Conservation (phyloP, 2,329 filamentous ascomycete species). For the Pochonia chlamydosporia region DNA sequence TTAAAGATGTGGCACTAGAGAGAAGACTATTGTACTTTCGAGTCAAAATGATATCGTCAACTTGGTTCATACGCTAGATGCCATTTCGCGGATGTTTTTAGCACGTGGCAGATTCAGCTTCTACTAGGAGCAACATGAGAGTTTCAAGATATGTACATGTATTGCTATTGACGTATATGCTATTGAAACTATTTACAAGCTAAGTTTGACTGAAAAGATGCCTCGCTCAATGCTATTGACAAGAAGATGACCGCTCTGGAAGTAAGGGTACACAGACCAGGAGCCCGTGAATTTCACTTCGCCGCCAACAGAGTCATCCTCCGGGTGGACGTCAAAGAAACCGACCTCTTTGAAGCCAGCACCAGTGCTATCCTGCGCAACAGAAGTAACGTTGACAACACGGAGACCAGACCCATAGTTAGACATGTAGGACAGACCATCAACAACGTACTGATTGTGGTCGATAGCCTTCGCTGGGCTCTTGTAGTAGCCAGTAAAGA, state of each 20-base stretch:
- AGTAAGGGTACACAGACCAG: slow-evolving; percentile 43
- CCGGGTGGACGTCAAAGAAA: slow-evolving; percentile 41
- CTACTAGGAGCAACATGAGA: no score
- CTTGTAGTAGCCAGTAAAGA: slow-evolving; percentile 33
- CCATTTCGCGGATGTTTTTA: no score
- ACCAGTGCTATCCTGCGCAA: slow-evolving; percentile 31
- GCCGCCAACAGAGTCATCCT: slow-evolving; percentile 42
- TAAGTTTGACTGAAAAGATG: slow-evolving; percentile 32
- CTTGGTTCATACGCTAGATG: no score
- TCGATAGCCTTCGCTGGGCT: slow-evolving; percentile 32
- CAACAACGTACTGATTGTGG: slow-evolving; percentile 40
- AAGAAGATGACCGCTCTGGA: slow-evolving; percentile 38
- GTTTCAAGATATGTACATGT: background rate
- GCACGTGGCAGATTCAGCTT: no score
- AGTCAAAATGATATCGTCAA: no score
- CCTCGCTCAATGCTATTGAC: slow-evolving; percentile 45
- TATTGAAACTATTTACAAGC: background rate
- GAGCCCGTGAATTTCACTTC: slow-evolving; percentile 32
- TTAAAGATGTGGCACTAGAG: no score
- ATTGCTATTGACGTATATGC: background rate
- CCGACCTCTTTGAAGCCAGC: slow-evolving; percentile 32
- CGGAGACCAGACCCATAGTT: slow-evolving; percentile 43
- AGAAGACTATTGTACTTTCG: no score
- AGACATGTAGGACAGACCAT: slow-evolving; percentile 37
- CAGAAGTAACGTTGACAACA: slow-evolving; percentile 25